phyloP scores from a whole-genome alignment of 176 grass and related monocot species.

The Oryza meridionalis region DNA sequence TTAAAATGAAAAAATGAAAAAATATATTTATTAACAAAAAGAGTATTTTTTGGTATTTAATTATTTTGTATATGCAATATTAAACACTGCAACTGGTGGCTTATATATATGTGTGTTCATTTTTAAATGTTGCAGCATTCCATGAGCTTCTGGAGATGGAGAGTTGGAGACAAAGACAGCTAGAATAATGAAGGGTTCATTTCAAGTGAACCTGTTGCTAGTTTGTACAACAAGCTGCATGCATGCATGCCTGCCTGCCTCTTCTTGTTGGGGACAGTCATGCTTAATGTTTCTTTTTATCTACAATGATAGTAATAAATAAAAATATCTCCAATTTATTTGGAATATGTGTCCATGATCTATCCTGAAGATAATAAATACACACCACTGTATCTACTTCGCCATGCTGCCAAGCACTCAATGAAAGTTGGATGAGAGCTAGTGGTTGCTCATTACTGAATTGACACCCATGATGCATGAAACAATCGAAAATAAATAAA shows the following conservation, averaged over 20 bases:
- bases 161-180: background rate
- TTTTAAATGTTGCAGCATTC: constrained; percentile 26
- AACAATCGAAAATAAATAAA: background rate
- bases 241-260: background rate
- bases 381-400: background rate
- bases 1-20: background rate
- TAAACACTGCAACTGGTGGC: background rate
- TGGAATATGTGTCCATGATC: background rate
- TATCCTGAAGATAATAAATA: background rate
- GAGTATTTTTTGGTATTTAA: background rate
- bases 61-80: background rate
- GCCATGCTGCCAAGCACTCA: background rate
- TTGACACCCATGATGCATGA: background rate
- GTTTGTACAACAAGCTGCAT: background rate
- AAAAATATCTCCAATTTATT: background rate
- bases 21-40: background rate
- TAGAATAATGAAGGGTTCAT: background rate
- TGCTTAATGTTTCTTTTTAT: background rate
- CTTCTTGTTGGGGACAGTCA: background rate
- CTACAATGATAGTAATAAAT: background rate
- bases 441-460: background rate
- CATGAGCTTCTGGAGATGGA: constrained; percentile 1
- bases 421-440: background rate
- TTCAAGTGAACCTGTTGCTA: background rate
- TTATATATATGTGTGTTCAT: background rate